phyloP scores from a whole-genome alignment of 768 basidiomycete genomes.

The Lactarius trivialis region DNA sequence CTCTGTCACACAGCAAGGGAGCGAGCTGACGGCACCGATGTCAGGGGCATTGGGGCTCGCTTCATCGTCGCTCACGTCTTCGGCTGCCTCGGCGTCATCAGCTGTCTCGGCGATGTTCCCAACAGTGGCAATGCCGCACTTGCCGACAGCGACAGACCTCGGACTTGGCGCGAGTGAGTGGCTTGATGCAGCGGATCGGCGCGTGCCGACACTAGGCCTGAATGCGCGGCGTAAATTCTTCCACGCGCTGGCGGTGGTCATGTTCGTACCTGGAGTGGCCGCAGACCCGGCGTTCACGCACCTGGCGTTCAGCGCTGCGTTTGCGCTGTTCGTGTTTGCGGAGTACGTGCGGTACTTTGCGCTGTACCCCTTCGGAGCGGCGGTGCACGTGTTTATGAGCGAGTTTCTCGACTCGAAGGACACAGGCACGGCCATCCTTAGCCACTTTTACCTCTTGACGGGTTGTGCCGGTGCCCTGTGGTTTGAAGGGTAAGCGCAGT shows the following conservation, averaged over 20 bases:
- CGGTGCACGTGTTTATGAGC: conserved; percentile 92
- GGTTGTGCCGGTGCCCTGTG: conserved; percentile 93
- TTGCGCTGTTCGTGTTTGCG: conserved; percentile 90
- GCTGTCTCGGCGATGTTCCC: conserved; percentile 21
- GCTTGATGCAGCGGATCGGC: conserved; percentile 83
- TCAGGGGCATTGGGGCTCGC: conserved; percentile 6
- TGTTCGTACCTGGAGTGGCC: conserved; percentile 94
- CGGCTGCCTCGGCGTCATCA: conserved; percentile 11
- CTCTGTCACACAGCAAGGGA: not conserved
- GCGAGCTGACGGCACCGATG: conserved; percentile 16
- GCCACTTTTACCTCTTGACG: conserved; percentile 94
- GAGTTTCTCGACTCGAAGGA: conserved; percentile 97
- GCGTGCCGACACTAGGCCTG: conserved; percentile 80
- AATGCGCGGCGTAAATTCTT: conserved; percentile 96
- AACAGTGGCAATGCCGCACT: conserved; percentile 41
- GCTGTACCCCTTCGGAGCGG: conserved; percentile 90
- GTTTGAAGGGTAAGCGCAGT: conserved; percentile 77
- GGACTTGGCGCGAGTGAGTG: conserved; percentile 50
- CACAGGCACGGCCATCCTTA: conserved; percentile 90
- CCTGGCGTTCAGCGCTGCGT: conserved; percentile 89
- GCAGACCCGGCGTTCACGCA: conserved; percentile 96
- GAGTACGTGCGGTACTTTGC: conserved; percentile 99
- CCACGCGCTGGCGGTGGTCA: conserved; percentile 89
- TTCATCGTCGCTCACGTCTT: conserved; percentile 9
- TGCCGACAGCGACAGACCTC: conserved; percentile 35